Evolutionary conservation across 2,329 filamentous ascomycete species (phyloP).

Genomic region (Simplicillium sp.): DNA sequence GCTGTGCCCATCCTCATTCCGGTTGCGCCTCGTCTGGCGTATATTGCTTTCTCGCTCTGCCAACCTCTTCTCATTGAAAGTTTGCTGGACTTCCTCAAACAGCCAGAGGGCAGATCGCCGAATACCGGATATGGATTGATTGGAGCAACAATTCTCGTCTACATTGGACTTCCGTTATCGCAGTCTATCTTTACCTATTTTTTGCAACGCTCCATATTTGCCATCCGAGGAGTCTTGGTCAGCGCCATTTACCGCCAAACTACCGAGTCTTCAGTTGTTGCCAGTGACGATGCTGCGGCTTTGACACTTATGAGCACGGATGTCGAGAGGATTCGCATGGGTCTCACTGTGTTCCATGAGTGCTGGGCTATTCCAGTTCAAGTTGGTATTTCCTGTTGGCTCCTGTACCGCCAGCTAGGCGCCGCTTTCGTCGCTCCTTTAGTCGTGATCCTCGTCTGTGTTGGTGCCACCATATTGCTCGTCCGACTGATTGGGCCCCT

Average conservation of each 20-base stretch:
- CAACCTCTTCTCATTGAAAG: conserved; percentile 27
- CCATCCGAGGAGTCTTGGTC: conserved; percentile 18
- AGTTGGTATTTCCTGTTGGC: conserved; percentile 20
- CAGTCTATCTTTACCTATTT: conserved; percentile 22
- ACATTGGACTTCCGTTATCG: conserved; percentile 22
- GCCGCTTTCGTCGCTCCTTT: conserved; percentile 20
- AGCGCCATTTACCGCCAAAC: conserved; percentile 21
- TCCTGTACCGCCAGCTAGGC: conserved; percentile 21
- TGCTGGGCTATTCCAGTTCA: conserved; percentile 24
- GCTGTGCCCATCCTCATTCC: conserved; percentile 16
- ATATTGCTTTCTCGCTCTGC: conserved; percentile 25
- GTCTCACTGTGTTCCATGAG: conserved; percentile 20
- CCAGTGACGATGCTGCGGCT: conserved; percentile 17
- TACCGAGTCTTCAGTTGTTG: conserved; percentile 13
- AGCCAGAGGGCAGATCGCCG: conserved; percentile 12
- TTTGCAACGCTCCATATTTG: conserved; percentile 16
- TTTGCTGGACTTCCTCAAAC: conserved; percentile 19
- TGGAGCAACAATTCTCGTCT: conserved; percentile 19
- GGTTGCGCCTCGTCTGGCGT: conserved; percentile 18
- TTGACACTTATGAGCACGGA: conserved; percentile 29
- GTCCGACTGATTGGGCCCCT: conserved; percentile 10
- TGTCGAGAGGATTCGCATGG: conserved; percentile 21
- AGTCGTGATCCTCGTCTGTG: conserved; percentile 15
- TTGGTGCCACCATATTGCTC: conserved; percentile 8
- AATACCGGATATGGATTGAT: conserved; percentile 21